Evolutionary conservation across 2,329 filamentous ascomycete genomes (phyloP).

Genomic region (Xylariaceae sp.): DNA sequence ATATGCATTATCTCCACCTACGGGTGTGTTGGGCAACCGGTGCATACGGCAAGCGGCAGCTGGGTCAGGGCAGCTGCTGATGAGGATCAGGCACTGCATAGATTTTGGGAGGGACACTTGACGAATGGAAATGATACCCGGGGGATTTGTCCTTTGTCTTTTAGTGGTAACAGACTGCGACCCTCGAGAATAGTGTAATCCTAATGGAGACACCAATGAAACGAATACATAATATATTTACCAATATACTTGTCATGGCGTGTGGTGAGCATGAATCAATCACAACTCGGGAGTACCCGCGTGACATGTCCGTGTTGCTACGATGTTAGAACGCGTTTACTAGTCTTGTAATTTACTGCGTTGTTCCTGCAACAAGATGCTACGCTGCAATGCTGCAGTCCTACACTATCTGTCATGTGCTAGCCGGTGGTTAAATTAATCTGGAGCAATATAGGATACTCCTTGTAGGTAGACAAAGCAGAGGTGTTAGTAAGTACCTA

Average conservation of each 20-base stretch:
- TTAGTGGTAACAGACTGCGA: conserved; percentile 32
- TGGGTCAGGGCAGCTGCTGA: conserved; percentile 15
- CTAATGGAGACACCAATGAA: conserved; percentile 16
- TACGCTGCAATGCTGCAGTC: background rate
- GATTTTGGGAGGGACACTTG: conserved; percentile 26
- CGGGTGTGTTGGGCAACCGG: conserved; percentile 22
- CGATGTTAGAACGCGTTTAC: too few species aligned
- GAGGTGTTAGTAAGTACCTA: too few species aligned
- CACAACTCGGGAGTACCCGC: too few species aligned
- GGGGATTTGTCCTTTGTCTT: conserved; percentile 34
- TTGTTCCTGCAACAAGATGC: background rate
- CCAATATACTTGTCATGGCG: background rate
- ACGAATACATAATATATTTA: conserved; percentile 1
- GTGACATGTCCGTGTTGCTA: too few species aligned
- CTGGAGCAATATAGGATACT: too few species aligned
- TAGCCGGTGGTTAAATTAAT: too few species aligned
- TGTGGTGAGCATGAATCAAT: conserved; percentile 1
- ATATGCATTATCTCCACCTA: conserved; percentile 24
- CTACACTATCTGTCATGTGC: conserved; percentile 6
- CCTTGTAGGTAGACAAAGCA: too few species aligned
- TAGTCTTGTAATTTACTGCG: too few species aligned
- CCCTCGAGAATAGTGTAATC: conserved; percentile 27
- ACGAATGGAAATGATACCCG: conserved; percentile 41
- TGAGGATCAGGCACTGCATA: conserved; percentile 21
- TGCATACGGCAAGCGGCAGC: conserved; percentile 25